phyloP scores from a whole-genome alignment of 192 early-diverging fungal genomes.

The Chytriomyces confervae region DNA sequence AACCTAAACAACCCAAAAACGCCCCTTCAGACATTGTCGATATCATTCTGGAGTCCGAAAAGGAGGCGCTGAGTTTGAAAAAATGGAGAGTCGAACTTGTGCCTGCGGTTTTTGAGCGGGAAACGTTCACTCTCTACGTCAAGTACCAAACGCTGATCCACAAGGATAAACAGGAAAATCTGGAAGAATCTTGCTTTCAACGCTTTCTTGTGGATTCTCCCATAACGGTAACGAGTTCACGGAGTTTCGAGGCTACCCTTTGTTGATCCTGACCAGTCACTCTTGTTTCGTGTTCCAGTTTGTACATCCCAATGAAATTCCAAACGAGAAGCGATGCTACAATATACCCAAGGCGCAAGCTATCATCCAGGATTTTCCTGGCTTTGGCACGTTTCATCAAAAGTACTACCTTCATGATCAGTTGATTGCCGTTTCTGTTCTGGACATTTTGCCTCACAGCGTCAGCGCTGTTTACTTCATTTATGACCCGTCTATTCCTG shows the following conservation, averaged over 20 bases:
- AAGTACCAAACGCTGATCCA: slow-evolving; percentile 86
- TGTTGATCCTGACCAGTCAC: background rate
- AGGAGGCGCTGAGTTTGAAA: background rate
- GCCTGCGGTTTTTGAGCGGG: slow-evolving; percentile 69
- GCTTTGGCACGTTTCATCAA: slow-evolving; percentile 87
- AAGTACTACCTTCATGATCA: slow-evolving; percentile 84
- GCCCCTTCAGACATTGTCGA: slow-evolving; percentile 6
- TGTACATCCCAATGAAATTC: no score
- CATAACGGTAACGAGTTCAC: slow-evolving; percentile 41
- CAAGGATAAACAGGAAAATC: slow-evolving; percentile 64
- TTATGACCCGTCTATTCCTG: slow-evolving; percentile 76
- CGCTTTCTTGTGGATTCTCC: slow-evolving; percentile 83
- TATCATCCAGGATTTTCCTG: slow-evolving; percentile 35
- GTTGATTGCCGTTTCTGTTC: slow-evolving; percentile 87
- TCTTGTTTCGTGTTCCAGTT: no score
- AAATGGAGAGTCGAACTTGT: slow-evolving; percentile 54
- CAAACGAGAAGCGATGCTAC: no score
- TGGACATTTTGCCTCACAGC: slow-evolving; percentile 88
- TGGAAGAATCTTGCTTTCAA: slow-evolving; percentile 57
- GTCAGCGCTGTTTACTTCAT: slow-evolving; percentile 94
- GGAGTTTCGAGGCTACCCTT: background rate
- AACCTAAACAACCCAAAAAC: slow-evolving; percentile 21
- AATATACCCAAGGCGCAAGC: background rate
- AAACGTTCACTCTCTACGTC: slow-evolving; percentile 78
- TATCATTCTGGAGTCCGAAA: slow-evolving; percentile 30